These are phyloP conservation scores for Caloboletus inedulis DNA, from an alignment of 1,284 basidiomycete genomes.

Conservation along the genomic window DNA sequence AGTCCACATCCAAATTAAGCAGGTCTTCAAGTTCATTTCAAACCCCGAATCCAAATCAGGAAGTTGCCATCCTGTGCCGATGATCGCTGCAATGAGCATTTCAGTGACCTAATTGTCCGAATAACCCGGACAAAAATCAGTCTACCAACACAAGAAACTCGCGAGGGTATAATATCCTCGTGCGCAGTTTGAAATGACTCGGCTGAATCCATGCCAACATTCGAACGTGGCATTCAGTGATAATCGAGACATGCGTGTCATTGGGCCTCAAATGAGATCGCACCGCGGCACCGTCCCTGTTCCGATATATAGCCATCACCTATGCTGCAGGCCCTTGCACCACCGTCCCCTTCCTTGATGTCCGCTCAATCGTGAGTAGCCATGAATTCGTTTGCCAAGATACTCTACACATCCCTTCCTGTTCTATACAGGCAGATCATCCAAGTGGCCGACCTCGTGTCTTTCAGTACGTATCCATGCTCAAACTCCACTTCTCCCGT, in stretches of 20 bases:
- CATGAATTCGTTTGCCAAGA: not conserved
- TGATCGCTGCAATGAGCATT: constrained; percentile 8
- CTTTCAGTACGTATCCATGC: constrained; percentile 8
- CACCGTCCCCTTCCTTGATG: not conserved
- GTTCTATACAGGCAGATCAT: not conserved
- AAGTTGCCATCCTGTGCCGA: constrained; percentile 13
- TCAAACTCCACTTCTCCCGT: not conserved
- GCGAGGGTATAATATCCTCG: too few relatives aligned
- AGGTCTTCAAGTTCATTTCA: constrained; percentile 30
- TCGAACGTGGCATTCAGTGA: too few relatives aligned
- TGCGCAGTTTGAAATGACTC: too few relatives aligned
- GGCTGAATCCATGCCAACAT: not conserved
- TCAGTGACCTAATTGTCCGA: not conserved
- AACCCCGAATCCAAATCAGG: constrained; percentile 18
- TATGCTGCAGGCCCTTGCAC: not conserved
- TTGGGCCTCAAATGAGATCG: too few relatives aligned
- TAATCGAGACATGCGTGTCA: too few relatives aligned
- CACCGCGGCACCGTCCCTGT: too few relatives aligned
- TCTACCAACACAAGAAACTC: too few relatives aligned
- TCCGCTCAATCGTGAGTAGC: constrained; percentile 5
- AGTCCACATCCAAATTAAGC: constrained; percentile 22
- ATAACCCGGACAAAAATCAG: not conserved
- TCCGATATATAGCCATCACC: too few relatives aligned
- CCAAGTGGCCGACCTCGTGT: not conserved
- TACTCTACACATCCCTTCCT: not conserved